Conservation (phyloP, 768 basidiomycete species). For the Solioccasus polychromus region DNA sequence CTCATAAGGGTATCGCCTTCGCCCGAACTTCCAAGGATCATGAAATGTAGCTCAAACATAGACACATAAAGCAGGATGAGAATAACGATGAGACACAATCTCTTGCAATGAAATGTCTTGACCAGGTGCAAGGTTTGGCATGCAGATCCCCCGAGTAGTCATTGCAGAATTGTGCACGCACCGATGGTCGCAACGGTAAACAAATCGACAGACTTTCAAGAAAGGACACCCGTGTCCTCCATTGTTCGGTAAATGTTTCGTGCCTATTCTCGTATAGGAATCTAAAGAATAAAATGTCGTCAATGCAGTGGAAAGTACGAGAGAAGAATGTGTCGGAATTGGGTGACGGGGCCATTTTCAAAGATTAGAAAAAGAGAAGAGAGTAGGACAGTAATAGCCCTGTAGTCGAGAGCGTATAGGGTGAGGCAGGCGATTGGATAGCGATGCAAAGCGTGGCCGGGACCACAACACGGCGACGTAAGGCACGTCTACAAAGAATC, state of each 20-base stretch:
- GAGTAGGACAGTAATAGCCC: constrained; percentile 90
- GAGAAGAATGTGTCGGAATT: constrained; percentile 95
- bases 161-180: constrained; percentile 73
- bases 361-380: constrained; percentile 91
- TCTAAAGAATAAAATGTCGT: constrained; percentile 82
- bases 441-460: constrained; percentile 87
- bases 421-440: constrained; percentile 93
- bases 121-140: constrained; percentile 70
- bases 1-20: constrained; percentile 99
- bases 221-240: constrained; percentile 97
- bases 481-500: constrained; percentile 82
- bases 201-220: constrained; percentile 97
- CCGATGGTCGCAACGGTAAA: constrained; percentile 97
- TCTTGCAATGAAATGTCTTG: constrained; percentile 83
- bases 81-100: constrained; percentile 82
- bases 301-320: constrained; percentile 96
- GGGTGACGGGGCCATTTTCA: constrained; percentile 94
- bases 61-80: constrained; percentile 90
- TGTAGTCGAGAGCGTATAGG: constrained; percentile 87
- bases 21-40: constrained; percentile 83
- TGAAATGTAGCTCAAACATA: constrained; percentile 96
- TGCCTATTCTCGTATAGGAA: constrained; percentile 91
- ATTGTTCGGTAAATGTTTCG: constrained; percentile 74
- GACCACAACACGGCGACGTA: constrained; percentile 96
- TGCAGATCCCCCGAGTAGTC: constrained; percentile 91